Evolutionary conservation across 176 grass and related monocot genomes (phyloP).

Genomic region (Oryza longistaminata): DNA sequence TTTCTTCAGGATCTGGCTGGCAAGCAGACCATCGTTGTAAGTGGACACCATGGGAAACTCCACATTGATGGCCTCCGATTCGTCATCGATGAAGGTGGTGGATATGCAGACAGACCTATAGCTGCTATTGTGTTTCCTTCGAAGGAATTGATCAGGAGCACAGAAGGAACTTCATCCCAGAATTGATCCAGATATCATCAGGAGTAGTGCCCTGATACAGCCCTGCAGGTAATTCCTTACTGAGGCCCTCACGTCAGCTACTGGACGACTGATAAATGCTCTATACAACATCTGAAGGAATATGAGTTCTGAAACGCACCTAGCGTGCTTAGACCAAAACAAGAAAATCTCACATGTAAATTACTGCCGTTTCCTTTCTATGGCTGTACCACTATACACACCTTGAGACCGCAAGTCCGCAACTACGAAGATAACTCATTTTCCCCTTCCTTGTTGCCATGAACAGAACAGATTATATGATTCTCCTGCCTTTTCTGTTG

Average conservation of each 20-base stretch:
- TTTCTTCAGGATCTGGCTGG: conserved; percentile 61
- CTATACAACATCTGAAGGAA: background rate
- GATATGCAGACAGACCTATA: conserved; percentile 57
- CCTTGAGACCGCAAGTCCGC: background rate
- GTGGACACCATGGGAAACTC: conserved; percentile 85
- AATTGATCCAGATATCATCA: conserved; percentile 12
- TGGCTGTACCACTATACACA: background rate
- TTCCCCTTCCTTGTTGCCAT: background rate
- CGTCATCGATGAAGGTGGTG: conserved; percentile 80
- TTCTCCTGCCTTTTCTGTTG: background rate
- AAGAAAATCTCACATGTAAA: background rate
- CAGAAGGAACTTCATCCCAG: background rate
- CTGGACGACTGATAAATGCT: background rate
- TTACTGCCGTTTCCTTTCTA: background rate
- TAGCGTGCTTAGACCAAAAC: background rate
- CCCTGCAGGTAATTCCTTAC: background rate
- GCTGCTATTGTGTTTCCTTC: conserved; percentile 79
- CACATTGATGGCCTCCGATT: conserved; percentile 73
- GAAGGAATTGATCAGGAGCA: conserved; percentile 57
- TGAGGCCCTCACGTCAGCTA: background rate
- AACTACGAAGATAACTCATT: background rate
- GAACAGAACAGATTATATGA: background rate
- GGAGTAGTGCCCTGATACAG: background rate
- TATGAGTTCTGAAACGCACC: background rate
- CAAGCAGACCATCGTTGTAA: conserved; percentile 63